phyloP scores from a whole-genome alignment of 176 grass and related monocot genomes.

The Zea luxurians region DNA sequence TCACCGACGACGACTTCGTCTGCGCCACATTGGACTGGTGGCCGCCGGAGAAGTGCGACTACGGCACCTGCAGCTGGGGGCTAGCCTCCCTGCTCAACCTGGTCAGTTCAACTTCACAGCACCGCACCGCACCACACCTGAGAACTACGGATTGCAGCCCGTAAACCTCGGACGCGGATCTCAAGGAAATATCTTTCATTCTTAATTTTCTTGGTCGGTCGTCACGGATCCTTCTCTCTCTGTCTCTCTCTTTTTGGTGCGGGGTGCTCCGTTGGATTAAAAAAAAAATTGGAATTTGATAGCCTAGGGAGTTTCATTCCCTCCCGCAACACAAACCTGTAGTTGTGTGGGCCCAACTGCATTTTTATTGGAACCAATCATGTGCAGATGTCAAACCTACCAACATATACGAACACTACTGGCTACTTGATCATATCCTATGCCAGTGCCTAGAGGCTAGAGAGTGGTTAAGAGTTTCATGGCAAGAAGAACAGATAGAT shows the following conservation, averaged over 20 bases:
- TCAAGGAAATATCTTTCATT: not conserved
- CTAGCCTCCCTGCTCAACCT: no score
- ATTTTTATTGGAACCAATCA: slow-evolving; percentile 26
- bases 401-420: not conserved
- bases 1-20: slow-evolving; percentile 65
- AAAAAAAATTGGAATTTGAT: slow-evolving; percentile 5
- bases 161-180: not conserved
- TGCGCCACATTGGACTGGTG: slow-evolving; percentile 91
- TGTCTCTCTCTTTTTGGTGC: no score
- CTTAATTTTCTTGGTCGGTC: slow-evolving; percentile 4
- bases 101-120: no score
- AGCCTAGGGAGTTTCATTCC: slow-evolving; percentile 1
- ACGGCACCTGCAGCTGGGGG: no score
- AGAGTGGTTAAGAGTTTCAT: not conserved
- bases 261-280: not conserved
- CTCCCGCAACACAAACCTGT: not conserved
- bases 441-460: slow-evolving; percentile 7
- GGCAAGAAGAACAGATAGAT: not conserved
- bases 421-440: not conserved
- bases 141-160: no score
- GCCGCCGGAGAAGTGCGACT: no score
- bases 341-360: not conserved
- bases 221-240: slow-evolving; percentile 15
- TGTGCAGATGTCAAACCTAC: slow-evolving; percentile 40
- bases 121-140: no score